These are phyloP conservation scores for Triticum timopheevii DNA, from an alignment of 176 grass and related monocot species.

Conservation along the genomic window DNA sequence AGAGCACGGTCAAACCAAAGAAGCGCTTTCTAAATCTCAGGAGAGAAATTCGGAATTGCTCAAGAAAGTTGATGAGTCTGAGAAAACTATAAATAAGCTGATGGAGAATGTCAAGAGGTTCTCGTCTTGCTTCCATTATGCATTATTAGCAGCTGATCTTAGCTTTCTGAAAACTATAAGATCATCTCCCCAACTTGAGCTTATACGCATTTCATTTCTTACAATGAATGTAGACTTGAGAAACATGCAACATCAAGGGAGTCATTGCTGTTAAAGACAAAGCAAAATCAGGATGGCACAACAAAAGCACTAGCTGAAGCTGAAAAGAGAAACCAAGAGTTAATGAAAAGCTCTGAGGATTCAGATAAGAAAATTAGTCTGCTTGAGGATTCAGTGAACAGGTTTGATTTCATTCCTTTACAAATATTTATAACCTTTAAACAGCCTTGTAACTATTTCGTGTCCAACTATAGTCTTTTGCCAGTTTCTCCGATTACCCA, in stretches of 20 bases:
- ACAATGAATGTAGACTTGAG: conserved; percentile 59
- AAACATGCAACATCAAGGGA: conserved; percentile 57
- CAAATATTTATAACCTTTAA: conserved; percentile 16
- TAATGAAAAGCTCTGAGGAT: conserved; percentile 38
- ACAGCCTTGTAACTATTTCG: conserved; percentile 2
- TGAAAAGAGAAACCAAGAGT: conserved; percentile 41
- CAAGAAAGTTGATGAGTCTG: conserved; percentile 54
- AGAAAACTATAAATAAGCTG: conserved; percentile 57
- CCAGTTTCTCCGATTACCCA: background rate
- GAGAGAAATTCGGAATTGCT: conserved; percentile 57
- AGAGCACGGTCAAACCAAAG: conserved; percentile 63
- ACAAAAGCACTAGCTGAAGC: conserved; percentile 50
- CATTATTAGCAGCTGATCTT: conserved; percentile 15
- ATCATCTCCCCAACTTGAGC: conserved; percentile 24
- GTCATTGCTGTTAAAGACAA: conserved; percentile 51
- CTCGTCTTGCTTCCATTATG: conserved; percentile 9
- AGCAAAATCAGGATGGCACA: conserved; percentile 39
- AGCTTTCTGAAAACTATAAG: conserved; percentile 16
- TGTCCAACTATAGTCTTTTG: background rate
- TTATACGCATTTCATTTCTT: conserved; percentile 27
- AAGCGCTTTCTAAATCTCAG: conserved; percentile 50
- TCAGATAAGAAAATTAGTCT: conserved; percentile 41
- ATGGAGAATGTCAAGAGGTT: conserved; percentile 62
- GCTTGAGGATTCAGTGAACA: conserved; percentile 52
- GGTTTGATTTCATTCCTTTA: conserved; percentile 40